Conservation (phyloP, 495 filamentous ascomycete species). For the Penicillium crystallinum region DNA sequence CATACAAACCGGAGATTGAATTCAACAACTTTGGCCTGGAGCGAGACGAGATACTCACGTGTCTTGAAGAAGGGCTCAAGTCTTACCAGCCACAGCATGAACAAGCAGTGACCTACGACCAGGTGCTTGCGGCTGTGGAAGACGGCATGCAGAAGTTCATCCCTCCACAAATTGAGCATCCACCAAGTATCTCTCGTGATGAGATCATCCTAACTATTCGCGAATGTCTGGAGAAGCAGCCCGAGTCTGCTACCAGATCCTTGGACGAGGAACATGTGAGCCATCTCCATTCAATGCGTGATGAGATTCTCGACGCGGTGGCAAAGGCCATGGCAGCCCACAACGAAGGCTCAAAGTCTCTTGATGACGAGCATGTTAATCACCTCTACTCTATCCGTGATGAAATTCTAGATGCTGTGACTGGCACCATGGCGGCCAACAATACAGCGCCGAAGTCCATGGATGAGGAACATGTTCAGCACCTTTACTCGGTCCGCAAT, state of each 20-base stretch:
- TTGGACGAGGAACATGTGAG: slow-evolving; percentile 18
- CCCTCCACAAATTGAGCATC: slow-evolving; percentile 62
- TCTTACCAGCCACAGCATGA: slow-evolving; percentile 60
- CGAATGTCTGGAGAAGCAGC: slow-evolving; percentile 8
- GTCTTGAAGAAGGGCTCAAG: slow-evolving; percentile 75
- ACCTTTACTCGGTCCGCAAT: slow-evolving; percentile 16
- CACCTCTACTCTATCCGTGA: slow-evolving; percentile 2
- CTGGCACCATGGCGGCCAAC: slow-evolving; percentile 12
- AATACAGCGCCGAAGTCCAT: not conserved
- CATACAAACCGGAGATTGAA: slow-evolving; percentile 87
- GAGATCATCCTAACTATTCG: slow-evolving; percentile 6
- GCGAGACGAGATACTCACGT: slow-evolving; percentile 79
- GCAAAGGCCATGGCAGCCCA: slow-evolving; percentile 9
- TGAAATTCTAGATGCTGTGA: slow-evolving; percentile 48
- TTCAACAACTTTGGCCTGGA: slow-evolving; percentile 84
- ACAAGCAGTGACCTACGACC: slow-evolving; percentile 61
- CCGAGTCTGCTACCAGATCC: slow-evolving; percentile 9
- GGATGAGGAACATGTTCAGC: slow-evolving; percentile 7
- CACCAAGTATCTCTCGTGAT: slow-evolving; percentile 60
- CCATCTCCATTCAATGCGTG: slow-evolving; percentile 17
- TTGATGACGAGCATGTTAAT: slow-evolving; percentile 11
- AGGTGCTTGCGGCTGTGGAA: slow-evolving; percentile 76
- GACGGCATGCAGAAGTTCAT: slow-evolving; percentile 73
- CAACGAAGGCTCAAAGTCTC: not conserved
- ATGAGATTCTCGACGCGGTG: slow-evolving; percentile 45